phyloP scores from a whole-genome alignment of 176 grass and related monocot species.

The Aegilops bicornis region DNA sequence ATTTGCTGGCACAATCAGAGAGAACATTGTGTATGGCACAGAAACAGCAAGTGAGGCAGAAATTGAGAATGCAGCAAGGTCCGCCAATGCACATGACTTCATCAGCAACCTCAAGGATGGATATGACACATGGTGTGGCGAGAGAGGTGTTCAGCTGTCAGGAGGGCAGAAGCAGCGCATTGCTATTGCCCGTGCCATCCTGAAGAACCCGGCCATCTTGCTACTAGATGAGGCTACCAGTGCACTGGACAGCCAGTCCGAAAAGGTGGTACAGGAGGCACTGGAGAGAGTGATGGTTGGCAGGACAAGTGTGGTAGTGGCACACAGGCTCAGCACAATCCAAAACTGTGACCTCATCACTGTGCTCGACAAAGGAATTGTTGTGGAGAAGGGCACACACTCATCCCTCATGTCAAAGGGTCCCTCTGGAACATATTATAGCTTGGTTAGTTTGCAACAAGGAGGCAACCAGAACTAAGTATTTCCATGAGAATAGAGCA shows the following conservation, averaged over 20 bases:
- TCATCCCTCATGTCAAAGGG: constrained; percentile 87
- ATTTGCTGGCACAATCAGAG: constrained; percentile 74
- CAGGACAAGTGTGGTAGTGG: constrained; percentile 86
- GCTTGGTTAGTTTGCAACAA: constrained; percentile 78
- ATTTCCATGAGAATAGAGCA: background rate
- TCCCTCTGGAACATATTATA: constrained; percentile 61
- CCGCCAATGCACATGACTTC: constrained; percentile 87
- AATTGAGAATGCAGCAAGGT: constrained; percentile 76
- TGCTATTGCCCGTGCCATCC: constrained; percentile 88
- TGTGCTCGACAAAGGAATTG: constrained; percentile 72
- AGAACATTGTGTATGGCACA: constrained; percentile 82
- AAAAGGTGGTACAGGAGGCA: constrained; percentile 88
- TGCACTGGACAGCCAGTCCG: constrained; percentile 89
- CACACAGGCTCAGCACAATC: constrained; percentile 85
- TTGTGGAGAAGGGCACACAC: constrained; percentile 94
- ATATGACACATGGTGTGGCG: constrained; percentile 86
- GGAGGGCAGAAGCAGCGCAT: constrained; percentile 96
- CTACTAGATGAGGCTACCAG: constrained; percentile 93
- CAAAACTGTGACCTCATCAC: constrained; percentile 82
- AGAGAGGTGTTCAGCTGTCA: constrained; percentile 82
- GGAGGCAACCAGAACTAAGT: constrained; percentile 45
- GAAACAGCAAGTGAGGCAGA: constrained; percentile 60
- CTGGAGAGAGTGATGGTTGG: constrained; percentile 85
- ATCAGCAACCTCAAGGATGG: constrained; percentile 94
- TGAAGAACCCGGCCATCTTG: constrained; percentile 82